phyloP scores from a whole-genome alignment of 2,329 filamentous ascomycete genomes.

The Pestalotiopsis sp. region DNA sequence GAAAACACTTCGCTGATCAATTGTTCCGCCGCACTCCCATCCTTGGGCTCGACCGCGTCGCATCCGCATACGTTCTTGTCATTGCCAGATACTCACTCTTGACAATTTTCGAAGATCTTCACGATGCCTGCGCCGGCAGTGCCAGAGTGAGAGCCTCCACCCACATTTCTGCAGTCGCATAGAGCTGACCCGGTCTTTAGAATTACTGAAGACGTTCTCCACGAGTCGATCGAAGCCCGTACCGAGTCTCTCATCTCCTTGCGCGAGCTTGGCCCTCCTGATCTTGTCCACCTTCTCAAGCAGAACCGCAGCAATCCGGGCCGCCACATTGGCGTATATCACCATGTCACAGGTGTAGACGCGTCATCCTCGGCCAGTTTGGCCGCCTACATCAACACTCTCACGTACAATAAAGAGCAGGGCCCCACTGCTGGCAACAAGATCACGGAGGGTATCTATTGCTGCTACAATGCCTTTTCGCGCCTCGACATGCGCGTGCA shows the following conservation, averaged over 20 bases:
- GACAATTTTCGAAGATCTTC: not conserved
- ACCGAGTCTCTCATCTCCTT: slow-evolving; percentile 85
- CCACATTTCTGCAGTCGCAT: not conserved
- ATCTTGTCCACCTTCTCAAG: slow-evolving; percentile 94
- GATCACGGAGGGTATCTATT: slow-evolving; percentile 92
- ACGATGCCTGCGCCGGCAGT: slow-evolving; percentile 35
- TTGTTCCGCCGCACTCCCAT: not conserved
- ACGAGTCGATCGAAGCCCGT: slow-evolving; percentile 89
- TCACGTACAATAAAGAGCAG: slow-evolving; percentile 80
- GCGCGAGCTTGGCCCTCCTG: slow-evolving; percentile 92
- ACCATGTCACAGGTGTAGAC: slow-evolving; percentile 96
- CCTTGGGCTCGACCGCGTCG: not conserved
- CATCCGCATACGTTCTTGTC: not conserved
- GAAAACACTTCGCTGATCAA: not conserved
- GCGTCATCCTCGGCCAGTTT: slow-evolving; percentile 96
- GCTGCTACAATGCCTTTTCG: slow-evolving; percentile 99
- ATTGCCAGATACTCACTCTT: not conserved
- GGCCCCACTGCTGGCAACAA: slow-evolving; percentile 78
- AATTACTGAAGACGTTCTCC: slow-evolving; percentile 89
- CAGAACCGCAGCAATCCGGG: slow-evolving; percentile 59
- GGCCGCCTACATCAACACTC: slow-evolving; percentile 96
- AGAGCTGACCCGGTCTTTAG: slow-evolving; percentile 46
- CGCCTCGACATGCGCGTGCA: slow-evolving; percentile 98
- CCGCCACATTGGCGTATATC: slow-evolving; percentile 87
- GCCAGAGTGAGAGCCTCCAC: slow-evolving; percentile 30